Evolutionary conservation across 2,329 filamentous ascomycete genomes (phyloP).

Genomic region (Thielaviopsis ethacetica): DNA sequence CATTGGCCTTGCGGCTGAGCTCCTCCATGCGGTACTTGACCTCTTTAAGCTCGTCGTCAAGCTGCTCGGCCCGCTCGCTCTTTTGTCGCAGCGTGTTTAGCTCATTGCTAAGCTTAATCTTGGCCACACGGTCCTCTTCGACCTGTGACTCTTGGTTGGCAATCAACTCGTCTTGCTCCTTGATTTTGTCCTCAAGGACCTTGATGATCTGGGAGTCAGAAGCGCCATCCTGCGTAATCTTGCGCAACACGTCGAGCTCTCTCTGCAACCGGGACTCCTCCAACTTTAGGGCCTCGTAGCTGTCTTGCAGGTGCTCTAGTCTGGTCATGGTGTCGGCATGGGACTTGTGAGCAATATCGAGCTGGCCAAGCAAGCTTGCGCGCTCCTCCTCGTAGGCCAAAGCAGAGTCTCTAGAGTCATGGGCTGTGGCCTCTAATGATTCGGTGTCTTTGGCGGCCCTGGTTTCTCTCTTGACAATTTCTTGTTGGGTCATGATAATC

Average conservation of each 20-base stretch:
- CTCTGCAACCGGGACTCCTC: slow-evolving; percentile 42
- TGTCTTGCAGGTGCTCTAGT: slow-evolving; percentile 42
- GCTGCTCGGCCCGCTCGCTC: slow-evolving; percentile 31
- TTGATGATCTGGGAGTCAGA: slow-evolving; percentile 35
- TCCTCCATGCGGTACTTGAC: slow-evolving; percentile 42
- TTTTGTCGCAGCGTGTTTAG: slow-evolving; percentile 29
- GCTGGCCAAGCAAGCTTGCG: slow-evolving; percentile 31
- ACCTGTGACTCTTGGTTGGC: slow-evolving; percentile 51
- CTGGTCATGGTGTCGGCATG: slow-evolving; percentile 43
- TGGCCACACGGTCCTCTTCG: slow-evolving; percentile 32
- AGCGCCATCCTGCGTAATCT: slow-evolving; percentile 34
- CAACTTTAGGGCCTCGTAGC: slow-evolving; percentile 47
- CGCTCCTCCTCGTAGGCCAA: slow-evolving; percentile 41
- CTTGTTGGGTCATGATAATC: slow-evolving; percentile 27
- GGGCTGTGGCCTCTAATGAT: slow-evolving; percentile 20
- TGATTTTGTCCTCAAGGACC: slow-evolving; percentile 38
- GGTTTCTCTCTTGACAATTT: slow-evolving; percentile 15
- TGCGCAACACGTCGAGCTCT: slow-evolving; percentile 33
- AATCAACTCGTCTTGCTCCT: slow-evolving; percentile 56
- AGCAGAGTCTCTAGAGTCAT: slow-evolving; percentile 34
- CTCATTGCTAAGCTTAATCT: slow-evolving; percentile 30
- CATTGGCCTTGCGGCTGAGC: slow-evolving; percentile 45
- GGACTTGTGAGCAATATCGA: slow-evolving; percentile 37
- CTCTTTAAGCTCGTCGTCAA: slow-evolving; percentile 43
- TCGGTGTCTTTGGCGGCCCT: slow-evolving; percentile 12